Evolutionary conservation across 176 grass and related monocot genomes (phyloP), one percentile per base, ranked within the genome.

Genomic region (Oryza longistaminata): DNA sequence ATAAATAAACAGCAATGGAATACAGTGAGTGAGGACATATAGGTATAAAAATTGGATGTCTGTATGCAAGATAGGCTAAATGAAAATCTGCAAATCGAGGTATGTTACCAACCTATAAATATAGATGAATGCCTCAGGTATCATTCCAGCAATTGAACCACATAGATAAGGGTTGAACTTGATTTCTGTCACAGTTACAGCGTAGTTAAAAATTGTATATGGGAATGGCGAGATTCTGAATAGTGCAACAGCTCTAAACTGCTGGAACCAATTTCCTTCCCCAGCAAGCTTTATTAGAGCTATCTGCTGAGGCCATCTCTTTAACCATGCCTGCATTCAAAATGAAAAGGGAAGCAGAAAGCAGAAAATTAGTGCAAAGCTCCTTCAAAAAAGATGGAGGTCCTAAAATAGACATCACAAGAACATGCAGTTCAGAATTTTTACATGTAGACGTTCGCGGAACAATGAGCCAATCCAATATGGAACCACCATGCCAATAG

Each of bases 161-260:
- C 83, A 84, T 2, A 95, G 55, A 76, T 96, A 99, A 84, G 96
- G 96, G 55, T 83, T 90, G 86, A 99, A 99, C 85, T 85, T 88
- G 68, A 99, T 99, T 60, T 91, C 88, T 2, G 93, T 99, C 50
- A 96, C 91, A 4, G 90, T 91, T 24, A 99, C 88, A 0, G 91
- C 96, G 79, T 99, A 99, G 25, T 99, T 99, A 85, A 99, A 99
- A 37, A 99, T 92, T 37, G 93, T 93, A 74, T 99, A 99, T 14
- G 96, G 96, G 82, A 99, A 99, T 37, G 93, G 96, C 39, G 93
- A 99, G 71, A 99, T 86, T 79, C 96, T 94, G 85, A 99, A 99
- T 21, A 99, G 78, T 6, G 93, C 82, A 26, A 99, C 93, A 53
- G 94, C 93, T 77, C 90, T 86, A 91, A 99, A 96, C 84, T 96